phyloP scores from a whole-genome alignment of 306 rosid species.

The Hylodesmum podocarpum region DNA sequence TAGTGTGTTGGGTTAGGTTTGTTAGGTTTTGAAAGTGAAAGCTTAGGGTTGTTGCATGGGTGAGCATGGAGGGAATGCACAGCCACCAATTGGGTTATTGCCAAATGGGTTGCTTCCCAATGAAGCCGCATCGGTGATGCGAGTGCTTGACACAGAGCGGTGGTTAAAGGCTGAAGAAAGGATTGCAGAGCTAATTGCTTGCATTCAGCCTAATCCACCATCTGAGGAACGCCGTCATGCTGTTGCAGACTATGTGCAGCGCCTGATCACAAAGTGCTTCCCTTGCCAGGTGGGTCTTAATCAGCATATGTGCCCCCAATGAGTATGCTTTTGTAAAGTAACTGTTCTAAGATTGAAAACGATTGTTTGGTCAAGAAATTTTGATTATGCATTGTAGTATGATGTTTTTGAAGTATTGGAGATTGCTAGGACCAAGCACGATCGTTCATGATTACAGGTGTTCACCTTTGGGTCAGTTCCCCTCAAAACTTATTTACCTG shows the following conservation, averaged over 20 bases:
- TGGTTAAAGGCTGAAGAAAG: slow-evolving; percentile 80
- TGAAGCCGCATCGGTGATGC: slow-evolving; percentile 71
- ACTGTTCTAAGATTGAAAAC: background rate
- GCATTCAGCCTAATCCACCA: slow-evolving; percentile 85
- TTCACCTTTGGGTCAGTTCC: slow-evolving; percentile 94
- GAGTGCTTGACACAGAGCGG: slow-evolving; percentile 59
- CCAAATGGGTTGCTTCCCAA: slow-evolving; percentile 73
- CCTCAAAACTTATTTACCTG: slow-evolving; percentile 86
- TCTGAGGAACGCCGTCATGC: slow-evolving; percentile 70
- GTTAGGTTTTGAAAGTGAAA: slow-evolving; percentile 26
- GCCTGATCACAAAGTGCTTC: slow-evolving; percentile 67
- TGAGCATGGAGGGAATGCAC: slow-evolving; percentile 68
- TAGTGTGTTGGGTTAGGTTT: slow-evolving; percentile 8
- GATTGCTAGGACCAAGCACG: background rate
- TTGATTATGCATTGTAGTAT: background rate
- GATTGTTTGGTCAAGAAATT: background rate
- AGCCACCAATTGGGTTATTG: slow-evolving; percentile 69
- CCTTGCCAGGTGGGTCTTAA: slow-evolving; percentile 64
- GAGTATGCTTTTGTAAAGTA: background rate
- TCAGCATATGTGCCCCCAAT: background rate
- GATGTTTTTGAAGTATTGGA: background rate
- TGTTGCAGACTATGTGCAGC: slow-evolving; percentile 70
- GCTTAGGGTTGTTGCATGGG: slow-evolving; percentile 74
- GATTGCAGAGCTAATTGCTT: slow-evolving; percentile 67
- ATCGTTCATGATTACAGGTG: slow-evolving; percentile 46